A percentile compares a stretch with the other conserved stretches of the same genome.
Conservation (phyloP, 352 stramenopile genomes). For the Phytophthora lateralis region DNA sequence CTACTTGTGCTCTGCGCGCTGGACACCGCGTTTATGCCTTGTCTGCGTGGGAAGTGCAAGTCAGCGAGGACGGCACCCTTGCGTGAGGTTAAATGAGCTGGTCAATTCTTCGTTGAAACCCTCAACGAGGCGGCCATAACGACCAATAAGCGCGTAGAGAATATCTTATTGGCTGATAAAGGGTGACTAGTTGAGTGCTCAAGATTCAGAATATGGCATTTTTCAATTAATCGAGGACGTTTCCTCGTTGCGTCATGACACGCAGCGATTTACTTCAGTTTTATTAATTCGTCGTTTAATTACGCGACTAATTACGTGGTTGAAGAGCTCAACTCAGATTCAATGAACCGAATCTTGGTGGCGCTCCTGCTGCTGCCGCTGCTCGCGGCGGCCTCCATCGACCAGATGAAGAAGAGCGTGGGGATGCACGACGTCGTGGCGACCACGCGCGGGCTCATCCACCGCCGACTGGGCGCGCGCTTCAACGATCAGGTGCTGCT, state of each 20-base stretch:
- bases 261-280: neutral
- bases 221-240: neutral
- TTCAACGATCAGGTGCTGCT: conserved; percentile 67
- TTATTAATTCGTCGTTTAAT: neutral
- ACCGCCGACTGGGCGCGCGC: conserved; percentile 49
- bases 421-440: conserved; percentile 49
- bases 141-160: neutral
- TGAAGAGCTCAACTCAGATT: conserved; percentile 21
- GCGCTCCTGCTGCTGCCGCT: conserved; percentile 29
- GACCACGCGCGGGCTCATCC: conserved; percentile 60
- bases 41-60: neutral
- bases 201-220: neutral
- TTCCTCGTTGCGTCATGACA: neutral
- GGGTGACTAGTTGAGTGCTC: neutral
- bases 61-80: conserved; percentile 1
- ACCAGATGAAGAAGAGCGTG: conserved; percentile 18
- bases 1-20: conserved; percentile 6
- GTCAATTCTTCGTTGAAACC: neutral
- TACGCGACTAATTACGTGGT: neutral
- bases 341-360: conserved; percentile 17
- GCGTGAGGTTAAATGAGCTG: conserved; percentile 3
- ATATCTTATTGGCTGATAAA: neutral
- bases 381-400: conserved; percentile 16
- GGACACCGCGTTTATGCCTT: conserved; percentile 1
- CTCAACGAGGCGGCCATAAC: neutral